Conservation (phyloP, 176 grass and related monocot genomes). For the Olyra latifolia region DNA sequence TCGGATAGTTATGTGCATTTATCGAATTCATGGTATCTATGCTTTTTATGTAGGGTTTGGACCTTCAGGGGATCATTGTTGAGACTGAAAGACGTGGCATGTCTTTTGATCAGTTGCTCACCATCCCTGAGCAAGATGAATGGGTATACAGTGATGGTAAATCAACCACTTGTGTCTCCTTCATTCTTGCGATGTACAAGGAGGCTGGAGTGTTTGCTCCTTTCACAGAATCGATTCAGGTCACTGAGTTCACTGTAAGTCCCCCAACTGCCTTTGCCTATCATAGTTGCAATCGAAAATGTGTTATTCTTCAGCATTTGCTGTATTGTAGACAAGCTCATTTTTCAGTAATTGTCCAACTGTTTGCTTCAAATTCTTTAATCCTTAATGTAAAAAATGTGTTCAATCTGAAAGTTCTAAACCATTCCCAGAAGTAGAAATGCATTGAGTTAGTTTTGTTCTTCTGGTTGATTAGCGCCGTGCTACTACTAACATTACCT, state of each 20-base stretch:
- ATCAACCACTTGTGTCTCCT: slow-evolving; percentile 93
- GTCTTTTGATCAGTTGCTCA: slow-evolving; percentile 94
- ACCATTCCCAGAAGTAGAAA: neutral
- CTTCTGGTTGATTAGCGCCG: slow-evolving; percentile 7
- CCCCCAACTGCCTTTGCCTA: neutral
- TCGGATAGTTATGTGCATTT: slow-evolving; percentile 14
- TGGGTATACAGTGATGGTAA: slow-evolving; percentile 98
- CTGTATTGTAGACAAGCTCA: neutral
- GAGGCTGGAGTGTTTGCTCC: slow-evolving; percentile 85
- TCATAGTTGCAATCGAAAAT: slow-evolving; percentile 3
- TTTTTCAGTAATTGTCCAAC: neutral
- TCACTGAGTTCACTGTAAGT: slow-evolving; percentile 99
- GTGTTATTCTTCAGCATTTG: neutral
- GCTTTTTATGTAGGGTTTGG: slow-evolving; percentile 61
- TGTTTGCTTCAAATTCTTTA: neutral
- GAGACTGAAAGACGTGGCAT: slow-evolving; percentile 89
- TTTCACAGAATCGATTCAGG: slow-evolving; percentile 79
- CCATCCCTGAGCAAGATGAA: slow-evolving; percentile 93
- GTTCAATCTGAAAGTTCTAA: neutral
- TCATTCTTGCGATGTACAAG: slow-evolving; percentile 95
- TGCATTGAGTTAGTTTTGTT: neutral
- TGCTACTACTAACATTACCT: neutral
- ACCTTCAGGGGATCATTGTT: slow-evolving; percentile 75
- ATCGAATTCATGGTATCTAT: slow-evolving; percentile 29
- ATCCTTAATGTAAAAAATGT: neutral